Evolutionary conservation across 352 stramenopile species (phyloP), one percentile per base, ranked within the genome.

Genomic region (Vaucheria bursata): DNA sequence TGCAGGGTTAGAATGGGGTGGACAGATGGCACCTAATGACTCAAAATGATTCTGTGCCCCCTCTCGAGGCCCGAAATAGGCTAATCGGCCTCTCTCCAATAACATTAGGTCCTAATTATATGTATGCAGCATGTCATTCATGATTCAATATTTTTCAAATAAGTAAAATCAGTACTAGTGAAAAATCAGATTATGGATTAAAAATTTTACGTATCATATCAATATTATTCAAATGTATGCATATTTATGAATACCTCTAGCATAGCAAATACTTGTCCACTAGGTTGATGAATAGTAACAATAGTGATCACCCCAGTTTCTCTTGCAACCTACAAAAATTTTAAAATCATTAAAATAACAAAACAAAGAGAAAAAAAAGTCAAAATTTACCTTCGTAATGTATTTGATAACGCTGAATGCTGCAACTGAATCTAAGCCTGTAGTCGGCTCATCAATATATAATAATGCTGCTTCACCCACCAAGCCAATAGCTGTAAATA

Each of bases 401-500:
- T 85, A 85, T 66, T 74, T 71, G 7, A 85, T 73, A 0, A 85
- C 80, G 5, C 50, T 81, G 67, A 81, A 80, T 0, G 83, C 77
- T 5, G 81, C 75, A 4, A 79, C 77, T 12, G 59, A 80, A 52
- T 85, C 83, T 18, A 87, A 72, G 0, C 83, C 83, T 34, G 80
- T 87, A 0, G 83, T 87, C 5, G 83, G 83, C 67, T 87, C 83
- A 66, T 87, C 83, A 4, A 85, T 67, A 45, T 86, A 82, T 36
- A 87, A 75, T 6, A 87, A 78, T 64, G 72, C 72, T 12, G 83
- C 80, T 25, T 85, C 84, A 38, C 73, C 76, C 29, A 81, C 69
- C 8, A 68, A 34, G 53, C 53, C 53, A 7, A 68, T 68, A 7
- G 53, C 53, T 68, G 53, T 34, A 68, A n/a, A n/a, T n/a, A n/a